phyloP scores from a whole-genome alignment of 2,329 filamentous ascomycete genomes.

The Nigrospora osmanthi region DNA sequence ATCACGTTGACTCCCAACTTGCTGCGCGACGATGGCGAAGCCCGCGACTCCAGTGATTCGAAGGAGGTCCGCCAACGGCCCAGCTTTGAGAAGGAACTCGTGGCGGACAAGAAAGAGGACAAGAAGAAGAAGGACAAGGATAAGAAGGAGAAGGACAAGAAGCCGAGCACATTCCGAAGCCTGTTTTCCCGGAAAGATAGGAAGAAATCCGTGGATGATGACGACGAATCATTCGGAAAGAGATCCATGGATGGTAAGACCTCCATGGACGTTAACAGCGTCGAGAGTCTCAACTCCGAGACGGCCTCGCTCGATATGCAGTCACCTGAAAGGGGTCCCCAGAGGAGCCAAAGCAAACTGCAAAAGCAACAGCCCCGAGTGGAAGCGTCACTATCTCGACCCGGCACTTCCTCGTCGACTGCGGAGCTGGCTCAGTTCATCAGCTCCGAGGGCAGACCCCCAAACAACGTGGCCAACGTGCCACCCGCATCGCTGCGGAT shows the following conservation, averaged over 20 bases:
- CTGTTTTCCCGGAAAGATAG: conserved; percentile 58
- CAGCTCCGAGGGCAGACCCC: conserved; percentile 26
- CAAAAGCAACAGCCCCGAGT: conserved; percentile 56
- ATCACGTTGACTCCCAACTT: conserved; percentile 93
- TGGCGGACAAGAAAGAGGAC: conserved; percentile 47
- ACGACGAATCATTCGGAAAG: conserved; percentile 55
- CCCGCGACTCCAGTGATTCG: conserved; percentile 32
- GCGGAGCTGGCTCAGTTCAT: conserved; percentile 23
- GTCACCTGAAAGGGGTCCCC: conserved; percentile 40
- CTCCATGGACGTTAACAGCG: conserved; percentile 35
- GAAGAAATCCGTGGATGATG: conserved; percentile 47
- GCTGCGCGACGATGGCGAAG: conserved; percentile 67
- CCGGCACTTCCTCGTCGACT: conserved; percentile 27
- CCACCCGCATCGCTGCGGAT: conserved; percentile 49
- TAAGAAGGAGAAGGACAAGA: conserved; percentile 35
- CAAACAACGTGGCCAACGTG: conserved; percentile 47
- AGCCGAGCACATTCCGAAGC: conserved; percentile 39
- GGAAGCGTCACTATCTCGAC: conserved; percentile 36
- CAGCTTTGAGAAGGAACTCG: conserved; percentile 45
- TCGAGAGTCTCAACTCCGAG: conserved; percentile 36
- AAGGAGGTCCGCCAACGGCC: conserved; percentile 42
- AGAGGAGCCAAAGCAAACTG: conserved; percentile 58
- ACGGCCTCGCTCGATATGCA: conserved; percentile 34
- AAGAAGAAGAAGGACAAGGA: conserved; percentile 60
- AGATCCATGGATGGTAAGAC: conserved; percentile 34